Base-by-base conservation (phyloP, 208 protist species). In the Trypanosoma lewisi region DNA sequence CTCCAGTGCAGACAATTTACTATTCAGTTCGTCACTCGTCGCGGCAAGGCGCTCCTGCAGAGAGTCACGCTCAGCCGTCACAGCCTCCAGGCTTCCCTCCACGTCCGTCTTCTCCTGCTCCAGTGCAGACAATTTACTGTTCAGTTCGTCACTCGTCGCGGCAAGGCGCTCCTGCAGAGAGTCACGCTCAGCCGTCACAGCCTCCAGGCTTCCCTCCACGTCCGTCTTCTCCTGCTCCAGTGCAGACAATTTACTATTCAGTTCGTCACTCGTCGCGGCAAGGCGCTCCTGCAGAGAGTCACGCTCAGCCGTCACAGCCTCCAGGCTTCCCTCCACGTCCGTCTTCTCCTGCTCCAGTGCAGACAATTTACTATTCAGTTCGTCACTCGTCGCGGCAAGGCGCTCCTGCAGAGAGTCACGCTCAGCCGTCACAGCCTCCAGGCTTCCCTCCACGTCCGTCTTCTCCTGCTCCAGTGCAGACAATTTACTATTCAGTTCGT, bases 81-180 rank as follows among this genome's bases (percentile, higher is more conserved):
- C n/a, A n/a, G n/a, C n/a, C n/a, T n/a, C n/a, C n/a, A n/a, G n/a
- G n/a, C n/a, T n/a, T n/a, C n/a, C n/a, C n/a, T n/a, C n/a, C n/a
- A n/a, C n/a, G n/a, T n/a, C n/a, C n/a, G n/a, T n/a, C n/a, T n/a
- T n/a, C n/a, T n/a, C n/a, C n/a, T n/a, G n/a, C n/a, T n/a, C n/a
- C n/a, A n/a, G n/a, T n/a, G n/a, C n/a, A n/a, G n/a, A n/a, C n/a
- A n/a, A n/a, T n/a, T n/a, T n/a, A n/a, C n/a, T n/a, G n/a, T n/a
- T n/a, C n/a, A n/a, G n/a, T n/a, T n/a, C n/a, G n/a, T n/a, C n/a
- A n/a, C n/a, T n/a, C n/a, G n/a, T n/a, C n/a, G n/a, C n/a, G n/a
- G n/a, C n/a, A n/a, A n/a, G n/a, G n/a, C n/a, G n/a, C 21, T 28
- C 4, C 17, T 58, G 30, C 51, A 85, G 80, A 2, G 69, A 67